phyloP scores from a whole-genome alignment of 805 yeast genomes.

The Debaryomyces hansenii region DNA sequence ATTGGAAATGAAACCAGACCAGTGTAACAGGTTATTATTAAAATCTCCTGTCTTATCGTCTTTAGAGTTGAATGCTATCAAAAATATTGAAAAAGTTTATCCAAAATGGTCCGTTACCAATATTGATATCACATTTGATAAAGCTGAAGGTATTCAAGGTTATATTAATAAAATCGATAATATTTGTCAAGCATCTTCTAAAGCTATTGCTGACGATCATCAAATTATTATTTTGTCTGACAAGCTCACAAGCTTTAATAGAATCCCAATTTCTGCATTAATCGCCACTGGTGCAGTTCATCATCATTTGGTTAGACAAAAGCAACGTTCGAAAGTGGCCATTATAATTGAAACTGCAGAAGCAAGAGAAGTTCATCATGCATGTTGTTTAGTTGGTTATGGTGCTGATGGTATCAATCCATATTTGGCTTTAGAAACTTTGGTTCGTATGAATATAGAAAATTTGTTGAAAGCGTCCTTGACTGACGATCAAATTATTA shows the following conservation, averaged over 20 bases:
- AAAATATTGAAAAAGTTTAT: conserved; percentile 68
- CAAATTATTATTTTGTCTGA: conserved; percentile 81
- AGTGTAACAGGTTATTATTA: conserved; percentile 84
- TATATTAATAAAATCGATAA: conserved; percentile 82
- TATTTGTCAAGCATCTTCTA: conserved; percentile 82
- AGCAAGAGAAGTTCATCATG: conserved; percentile 96
- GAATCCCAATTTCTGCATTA: conserved; percentile 82
- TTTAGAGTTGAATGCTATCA: conserved; percentile 72
- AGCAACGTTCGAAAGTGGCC: conserved; percentile 95
- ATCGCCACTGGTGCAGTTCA: conserved; percentile 97
- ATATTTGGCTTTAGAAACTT: conserved; percentile 86
- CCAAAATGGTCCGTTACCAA: conserved; percentile 83
- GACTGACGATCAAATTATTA: conserved; percentile 59
- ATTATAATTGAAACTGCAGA: conserved; percentile 91
- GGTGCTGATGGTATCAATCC: conserved; percentile 98
- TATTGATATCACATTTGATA: conserved; percentile 87
- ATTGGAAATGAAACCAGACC: conserved; percentile 87
- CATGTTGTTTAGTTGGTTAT: conserved; percentile 91
- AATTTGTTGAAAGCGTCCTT: conserved; percentile 59
- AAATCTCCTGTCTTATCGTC: conserved; percentile 79
- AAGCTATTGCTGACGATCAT: conserved; percentile 73
- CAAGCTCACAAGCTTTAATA: conserved; percentile 53
- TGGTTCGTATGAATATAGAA: conserved; percentile 81
- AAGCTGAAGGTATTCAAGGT: conserved; percentile 80
- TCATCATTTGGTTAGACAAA: conserved; percentile 92